phyloP scores from a whole-genome alignment of 2,329 filamentous ascomycete genomes.

The Orbilia blumenaviensis region DNA sequence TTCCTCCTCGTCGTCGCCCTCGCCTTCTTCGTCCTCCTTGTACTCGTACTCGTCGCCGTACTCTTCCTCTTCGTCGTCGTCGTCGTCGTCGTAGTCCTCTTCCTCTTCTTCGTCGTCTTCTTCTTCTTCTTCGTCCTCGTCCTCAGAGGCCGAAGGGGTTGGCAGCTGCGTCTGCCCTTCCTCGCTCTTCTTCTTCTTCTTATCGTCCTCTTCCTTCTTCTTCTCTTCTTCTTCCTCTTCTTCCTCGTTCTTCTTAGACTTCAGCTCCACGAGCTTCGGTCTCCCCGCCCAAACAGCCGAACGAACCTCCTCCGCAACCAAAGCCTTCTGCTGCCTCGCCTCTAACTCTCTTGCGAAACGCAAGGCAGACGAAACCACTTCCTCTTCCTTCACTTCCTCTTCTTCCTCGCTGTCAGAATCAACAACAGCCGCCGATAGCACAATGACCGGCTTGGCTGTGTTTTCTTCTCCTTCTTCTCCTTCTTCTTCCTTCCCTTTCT shows the following conservation, averaged over 20 bases:
- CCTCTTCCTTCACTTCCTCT: neutral
- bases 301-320: too few species aligned
- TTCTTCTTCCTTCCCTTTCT: neutral
- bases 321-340: too few species aligned
- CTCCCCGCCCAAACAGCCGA: too few species aligned
- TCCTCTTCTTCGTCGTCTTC: neutral
- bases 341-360: too few species aligned
- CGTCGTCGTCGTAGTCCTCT: neutral
- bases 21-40: neutral
- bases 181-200: neutral
- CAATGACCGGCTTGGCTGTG: neutral
- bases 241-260: neutral
- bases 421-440: neutral
- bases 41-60: neutral
- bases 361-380: too few species aligned
- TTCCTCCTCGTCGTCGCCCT: constrained; percentile 8
- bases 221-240: neutral
- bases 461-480: neutral
- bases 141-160: neutral
- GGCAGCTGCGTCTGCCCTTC: neutral
- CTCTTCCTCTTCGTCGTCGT: constrained; percentile 13
- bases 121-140: too few species aligned
- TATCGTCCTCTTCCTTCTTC: neutral
- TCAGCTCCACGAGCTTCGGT: too few species aligned
- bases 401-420: neutral